These are phyloP conservation scores for Malania oleifera DNA, from an alignment of 164 flowering plant genomes.

Conservation along the genomic window DNA sequence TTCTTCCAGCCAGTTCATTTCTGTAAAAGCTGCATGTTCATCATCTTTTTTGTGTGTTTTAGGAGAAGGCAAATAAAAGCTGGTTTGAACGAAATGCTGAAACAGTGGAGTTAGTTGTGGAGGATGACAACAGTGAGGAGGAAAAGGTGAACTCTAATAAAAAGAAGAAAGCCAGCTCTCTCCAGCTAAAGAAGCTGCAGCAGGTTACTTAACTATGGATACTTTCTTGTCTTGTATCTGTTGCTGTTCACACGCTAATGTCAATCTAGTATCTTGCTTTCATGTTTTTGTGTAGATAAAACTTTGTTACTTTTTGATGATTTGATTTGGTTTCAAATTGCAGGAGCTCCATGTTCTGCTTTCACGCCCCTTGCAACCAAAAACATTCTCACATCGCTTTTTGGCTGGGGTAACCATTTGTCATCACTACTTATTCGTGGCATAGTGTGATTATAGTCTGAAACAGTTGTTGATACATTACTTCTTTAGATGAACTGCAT, in stretches of 20 bases:
- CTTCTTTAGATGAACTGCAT: too few relatives aligned
- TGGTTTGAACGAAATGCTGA: constrained; percentile 87
- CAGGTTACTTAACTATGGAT: constrained; percentile 39
- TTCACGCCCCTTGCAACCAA: constrained; percentile 80
- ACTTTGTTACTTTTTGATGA: too few relatives aligned
- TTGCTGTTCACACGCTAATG: not conserved
- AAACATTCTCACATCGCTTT: constrained; percentile 71
- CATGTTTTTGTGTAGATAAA: too few relatives aligned
- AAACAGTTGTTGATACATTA: too few relatives aligned
- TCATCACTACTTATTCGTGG: constrained; percentile 2
- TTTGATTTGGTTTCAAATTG: constrained; percentile 14
- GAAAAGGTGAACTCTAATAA: constrained; percentile 59
- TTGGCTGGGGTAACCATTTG: constrained; percentile 70
- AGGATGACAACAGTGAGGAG: constrained; percentile 80
- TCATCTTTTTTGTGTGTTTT: constrained; percentile 3
- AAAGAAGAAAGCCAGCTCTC: constrained; percentile 49
- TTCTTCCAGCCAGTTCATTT: too few relatives aligned
- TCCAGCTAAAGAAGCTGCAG: constrained; percentile 56
- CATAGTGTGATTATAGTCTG: not conserved
- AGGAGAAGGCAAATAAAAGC: constrained; percentile 77
- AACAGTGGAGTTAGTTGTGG: constrained; percentile 59
- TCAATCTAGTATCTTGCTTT: not conserved
- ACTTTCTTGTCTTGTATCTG: constrained; percentile 3
- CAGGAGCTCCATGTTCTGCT: constrained; percentile 72
- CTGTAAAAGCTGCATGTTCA: too few relatives aligned